These are phyloP conservation scores for Ophiostoma novo-ulmi DNA, from an alignment of 2,329 filamentous ascomycete genomes.

Conservation along the genomic window DNA sequence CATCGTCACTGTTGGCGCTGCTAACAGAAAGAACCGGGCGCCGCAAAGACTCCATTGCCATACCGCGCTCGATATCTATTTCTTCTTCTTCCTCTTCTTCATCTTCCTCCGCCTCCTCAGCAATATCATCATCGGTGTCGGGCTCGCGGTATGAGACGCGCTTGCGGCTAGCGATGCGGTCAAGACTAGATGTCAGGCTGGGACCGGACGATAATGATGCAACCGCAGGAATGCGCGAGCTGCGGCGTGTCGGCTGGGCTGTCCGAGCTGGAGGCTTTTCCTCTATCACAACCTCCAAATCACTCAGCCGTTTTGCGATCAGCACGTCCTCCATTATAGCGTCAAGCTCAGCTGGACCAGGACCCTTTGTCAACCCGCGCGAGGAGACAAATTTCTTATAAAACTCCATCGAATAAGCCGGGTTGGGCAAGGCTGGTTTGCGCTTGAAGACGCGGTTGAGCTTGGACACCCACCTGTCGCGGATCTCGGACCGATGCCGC, in stretches of 20 bases:
- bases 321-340: neutral
- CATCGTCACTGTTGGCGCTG: neutral
- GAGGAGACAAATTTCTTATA: slow-evolving; percentile 10
- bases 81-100: neutral
- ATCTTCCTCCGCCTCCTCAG: slow-evolving; percentile 23
- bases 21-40: neutral
- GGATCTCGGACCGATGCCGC: slow-evolving; percentile 74
- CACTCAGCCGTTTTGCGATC: neutral
- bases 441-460: slow-evolving; percentile 63
- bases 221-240: slow-evolving; percentile 35
- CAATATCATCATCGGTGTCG: slow-evolving; percentile 40
- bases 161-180: slow-evolving; percentile 9
- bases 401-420: slow-evolving; percentile 28
- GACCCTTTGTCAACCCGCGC: neutral
- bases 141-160: slow-evolving; percentile 41
- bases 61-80: neutral
- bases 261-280: neutral
- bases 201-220: slow-evolving; percentile 28
- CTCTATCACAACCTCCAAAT: neutral
- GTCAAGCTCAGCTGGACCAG: neutral
- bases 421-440: slow-evolving; percentile 28
- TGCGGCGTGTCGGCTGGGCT: slow-evolving; percentile 31
- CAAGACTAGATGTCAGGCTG: slow-evolving; percentile 25
- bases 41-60: neutral
- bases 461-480: slow-evolving; percentile 69